These are phyloP conservation scores for Fusarium ambrosium DNA, from an alignment of 2,329 filamentous ascomycete species.

Conservation along the genomic window DNA sequence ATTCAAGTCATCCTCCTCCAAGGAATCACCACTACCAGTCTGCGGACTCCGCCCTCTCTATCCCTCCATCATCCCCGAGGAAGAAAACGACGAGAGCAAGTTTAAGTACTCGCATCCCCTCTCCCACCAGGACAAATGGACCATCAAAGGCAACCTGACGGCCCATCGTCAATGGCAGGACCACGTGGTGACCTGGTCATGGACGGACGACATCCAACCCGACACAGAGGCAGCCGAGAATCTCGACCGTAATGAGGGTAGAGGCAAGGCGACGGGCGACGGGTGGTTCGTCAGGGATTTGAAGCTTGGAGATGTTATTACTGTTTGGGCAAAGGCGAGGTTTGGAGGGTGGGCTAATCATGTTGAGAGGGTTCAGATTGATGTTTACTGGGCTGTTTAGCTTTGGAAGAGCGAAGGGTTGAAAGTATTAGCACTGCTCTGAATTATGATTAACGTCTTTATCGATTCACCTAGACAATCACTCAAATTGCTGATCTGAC, in stretches of 20 bases:
- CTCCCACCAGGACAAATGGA: slow-evolving; percentile 51
- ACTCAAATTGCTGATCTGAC: neutral
- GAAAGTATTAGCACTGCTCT: neutral
- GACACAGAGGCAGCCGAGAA: slow-evolving; percentile 56
- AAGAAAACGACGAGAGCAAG: slow-evolving; percentile 33
- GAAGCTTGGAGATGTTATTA: slow-evolving; percentile 71
- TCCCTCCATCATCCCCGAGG: slow-evolving; percentile 46
- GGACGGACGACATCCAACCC: slow-evolving; percentile 61
- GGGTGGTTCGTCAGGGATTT: slow-evolving; percentile 69
- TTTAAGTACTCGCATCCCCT: slow-evolving; percentile 56
- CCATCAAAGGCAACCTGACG: slow-evolving; percentile 63
- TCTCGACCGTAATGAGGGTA: slow-evolving; percentile 58
- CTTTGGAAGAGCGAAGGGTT: neutral
- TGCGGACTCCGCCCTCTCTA: slow-evolving; percentile 55
- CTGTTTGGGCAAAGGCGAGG: slow-evolving; percentile 71
- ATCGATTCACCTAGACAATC: neutral
- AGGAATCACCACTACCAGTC: slow-evolving; percentile 46
- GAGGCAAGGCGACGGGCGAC: slow-evolving; percentile 64
- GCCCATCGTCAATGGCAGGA: slow-evolving; percentile 52
- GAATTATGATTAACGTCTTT: neutral
- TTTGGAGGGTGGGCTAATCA: slow-evolving; percentile 68
- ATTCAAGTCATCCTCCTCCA: slow-evolving; percentile 37
- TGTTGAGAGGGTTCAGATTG: slow-evolving; percentile 64
- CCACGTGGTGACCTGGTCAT: slow-evolving; percentile 68
- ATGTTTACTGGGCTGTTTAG: slow-evolving; percentile 70